phyloP scores from a whole-genome alignment of 2,329 filamentous ascomycete genomes.

The Apiospora kogelbergensis region DNA sequence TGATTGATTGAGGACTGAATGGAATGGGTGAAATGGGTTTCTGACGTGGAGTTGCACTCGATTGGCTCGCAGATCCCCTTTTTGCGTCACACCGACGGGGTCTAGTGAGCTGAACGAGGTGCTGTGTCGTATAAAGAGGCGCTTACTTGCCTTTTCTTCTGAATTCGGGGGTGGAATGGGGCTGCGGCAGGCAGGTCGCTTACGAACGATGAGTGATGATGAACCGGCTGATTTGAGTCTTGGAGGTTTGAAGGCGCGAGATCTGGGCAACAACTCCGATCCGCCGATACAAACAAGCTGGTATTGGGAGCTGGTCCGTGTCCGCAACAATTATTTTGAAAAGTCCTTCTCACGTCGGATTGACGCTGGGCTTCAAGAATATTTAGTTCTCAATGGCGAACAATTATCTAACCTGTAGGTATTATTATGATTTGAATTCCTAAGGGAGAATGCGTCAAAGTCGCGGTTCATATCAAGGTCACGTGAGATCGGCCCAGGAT shows the following conservation, averaged over 20 bases:
- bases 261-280: neutral
- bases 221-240: neutral
- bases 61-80: slow-evolving; percentile 10
- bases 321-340: neutral
- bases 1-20: neutral
- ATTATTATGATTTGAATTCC: neutral
- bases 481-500: neutral
- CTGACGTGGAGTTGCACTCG: slow-evolving; percentile 7
- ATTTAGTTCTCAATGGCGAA: neutral
- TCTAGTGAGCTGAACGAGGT: neutral
- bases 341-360: neutral
- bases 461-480: neutral
- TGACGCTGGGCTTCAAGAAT: neutral
- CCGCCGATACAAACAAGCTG: neutral
- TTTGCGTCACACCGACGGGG: neutral
- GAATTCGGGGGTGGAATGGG: neutral
- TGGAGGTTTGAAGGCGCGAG: slow-evolving; percentile 1
- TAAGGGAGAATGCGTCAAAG: neutral
- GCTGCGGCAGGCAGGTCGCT: neutral
- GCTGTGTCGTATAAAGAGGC: neutral
- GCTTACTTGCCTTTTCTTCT: neutral
- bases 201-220: neutral
- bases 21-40: slow-evolving; percentile 1
- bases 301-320: neutral
- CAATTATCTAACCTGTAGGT: neutral